Evolutionary conservation across 306 rosid genomes (phyloP), one percentile per base, ranked within the genome.

Genomic region (Senna siamea): DNA sequence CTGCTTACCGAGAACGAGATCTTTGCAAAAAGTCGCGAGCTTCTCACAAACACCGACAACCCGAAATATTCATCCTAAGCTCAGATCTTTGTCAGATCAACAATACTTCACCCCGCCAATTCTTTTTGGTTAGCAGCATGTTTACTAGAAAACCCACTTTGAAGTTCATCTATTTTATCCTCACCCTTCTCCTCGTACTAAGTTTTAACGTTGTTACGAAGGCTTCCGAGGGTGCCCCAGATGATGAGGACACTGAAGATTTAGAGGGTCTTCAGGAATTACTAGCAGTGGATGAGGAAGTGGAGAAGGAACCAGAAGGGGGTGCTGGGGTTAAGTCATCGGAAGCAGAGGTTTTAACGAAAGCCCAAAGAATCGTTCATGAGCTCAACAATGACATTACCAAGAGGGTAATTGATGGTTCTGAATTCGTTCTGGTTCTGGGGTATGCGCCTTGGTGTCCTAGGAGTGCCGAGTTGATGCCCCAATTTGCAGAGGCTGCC

Each of bases 401-500:
- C 4, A 86, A 87, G 78, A 82, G 87, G 78, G 80, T 87, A 23
- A 75, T 94, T 46, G 85, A 88, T 46, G 88, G 80, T 38, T 88
- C 88, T 68, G 92, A 92, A 82, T 86, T 66, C 48, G 95, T 92
- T 78, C 79, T 94, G 53, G 87, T 92, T 90, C 81, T 94, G 73
- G 97, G 97, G 17, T 92, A 92, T 72, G 93, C 96, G 4, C 99
- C 99, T 57, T 94, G 99, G 99, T 91, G 97, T 80, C 84, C 93
- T 0, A 89, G 96, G 69, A 94, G 97, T 79, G 97, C 99, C 38
- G 99, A 94, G 73, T 85, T 92, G 43, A 92, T 94, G 99, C 99
- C 99, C 35, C 90, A 85, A 38, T 94, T 94, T 75, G 97, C 99
- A 3, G 96, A 94, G 73, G 95, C 97, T 71, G 97, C 99, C 1